These are phyloP conservation scores for Amanita phalloides DNA, from an alignment of 768 basidiomycete species.

Conservation along the genomic window DNA sequence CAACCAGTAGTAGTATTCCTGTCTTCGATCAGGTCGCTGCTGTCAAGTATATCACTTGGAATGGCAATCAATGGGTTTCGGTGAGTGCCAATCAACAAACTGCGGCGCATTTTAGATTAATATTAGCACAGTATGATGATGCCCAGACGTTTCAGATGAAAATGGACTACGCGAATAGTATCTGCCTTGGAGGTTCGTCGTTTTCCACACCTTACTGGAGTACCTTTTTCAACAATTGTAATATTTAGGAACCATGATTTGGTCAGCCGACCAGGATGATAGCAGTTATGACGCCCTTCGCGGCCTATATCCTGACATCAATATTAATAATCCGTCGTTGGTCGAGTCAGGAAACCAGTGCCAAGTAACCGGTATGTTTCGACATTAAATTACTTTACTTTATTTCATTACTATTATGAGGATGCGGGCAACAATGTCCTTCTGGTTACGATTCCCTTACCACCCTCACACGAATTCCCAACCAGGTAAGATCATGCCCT, in stretches of 20 bases:
- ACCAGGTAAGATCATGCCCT: conserved; percentile 6
- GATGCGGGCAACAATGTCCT: conserved; percentile 12
- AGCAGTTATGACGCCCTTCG: conserved; percentile 1
- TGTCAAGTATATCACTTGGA: conserved; percentile 9
- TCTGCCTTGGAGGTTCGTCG: conserved; percentile 9
- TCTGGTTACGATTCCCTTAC: conserved; percentile 11
- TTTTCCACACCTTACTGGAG: too few relatives aligned
- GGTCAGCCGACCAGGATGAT: conserved; percentile 11
- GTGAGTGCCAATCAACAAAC: too few relatives aligned
- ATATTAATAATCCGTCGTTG: conserved; percentile 10
- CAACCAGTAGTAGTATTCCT: neutral
- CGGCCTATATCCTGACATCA: conserved; percentile 3
- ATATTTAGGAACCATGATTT: conserved; percentile 13
- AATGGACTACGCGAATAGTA: conserved; percentile 10
- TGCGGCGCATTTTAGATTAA: too few relatives aligned
- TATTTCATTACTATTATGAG: conserved; percentile 9
- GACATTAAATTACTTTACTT: too few relatives aligned
- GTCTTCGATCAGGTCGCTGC: conserved; percentile 8
- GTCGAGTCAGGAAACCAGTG: conserved; percentile 3
- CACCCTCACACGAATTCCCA: conserved; percentile 9
- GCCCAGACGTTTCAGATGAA: conserved; percentile 11
- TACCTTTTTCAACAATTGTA: too few relatives aligned
- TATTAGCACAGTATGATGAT: conserved; percentile 7
- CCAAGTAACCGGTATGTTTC: too few relatives aligned
- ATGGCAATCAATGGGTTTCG: conserved; percentile 12